Evolutionary conservation across 2,329 filamentous ascomycete genomes (phyloP), one percentile per base, ranked within the genome.

Genomic region (Clarireedia paspali): DNA sequence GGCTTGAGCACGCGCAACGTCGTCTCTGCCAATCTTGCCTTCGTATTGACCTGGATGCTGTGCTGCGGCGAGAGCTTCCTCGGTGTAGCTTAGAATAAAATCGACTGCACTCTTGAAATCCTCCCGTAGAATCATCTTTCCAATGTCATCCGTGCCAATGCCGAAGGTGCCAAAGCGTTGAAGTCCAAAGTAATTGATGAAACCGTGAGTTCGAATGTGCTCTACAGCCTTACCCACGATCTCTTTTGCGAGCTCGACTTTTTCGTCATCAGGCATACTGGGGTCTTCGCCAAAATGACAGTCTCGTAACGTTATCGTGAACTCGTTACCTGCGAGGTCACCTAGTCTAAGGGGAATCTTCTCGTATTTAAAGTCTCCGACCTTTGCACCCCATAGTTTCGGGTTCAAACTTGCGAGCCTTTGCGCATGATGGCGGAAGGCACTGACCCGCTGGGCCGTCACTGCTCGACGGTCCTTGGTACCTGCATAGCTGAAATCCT

Each of bases 171-270:
- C 94, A 66, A 99, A 99, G 24, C 94, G 85, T 73, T 99, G 94
- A n/a, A 97, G 83, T 7, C 94, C 94, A 67, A 91, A 99, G 74
- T 97, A 99, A 73, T 99, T 99, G 72, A 99, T 85, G 76, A 95
- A 99, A 2, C 94, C 94, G 46, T 85, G 80, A 45, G 83, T 73
- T 54, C 79, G 76, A 62, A 97, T 82, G 60, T 85, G 82, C 44
- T 79, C 74, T 50, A 96, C 74, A 1, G 89, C 78, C 59, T 76
- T 67, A 59, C 78, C 67, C 59, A 89, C 75, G 34, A 81, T 74
- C 5, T 75, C 68, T 67, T 74, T 71, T 52, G 70, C 74, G 66
- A 69, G 71, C 64, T 69, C 72, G 62, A 72, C 70, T 55, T 68
- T 77, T 14, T 77, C 70, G 55, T 77, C 76, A 9, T 84, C 75